Conservation (phyloP, 2,329 filamentous ascomycete species). For the Pezicula carpinea region DNA sequence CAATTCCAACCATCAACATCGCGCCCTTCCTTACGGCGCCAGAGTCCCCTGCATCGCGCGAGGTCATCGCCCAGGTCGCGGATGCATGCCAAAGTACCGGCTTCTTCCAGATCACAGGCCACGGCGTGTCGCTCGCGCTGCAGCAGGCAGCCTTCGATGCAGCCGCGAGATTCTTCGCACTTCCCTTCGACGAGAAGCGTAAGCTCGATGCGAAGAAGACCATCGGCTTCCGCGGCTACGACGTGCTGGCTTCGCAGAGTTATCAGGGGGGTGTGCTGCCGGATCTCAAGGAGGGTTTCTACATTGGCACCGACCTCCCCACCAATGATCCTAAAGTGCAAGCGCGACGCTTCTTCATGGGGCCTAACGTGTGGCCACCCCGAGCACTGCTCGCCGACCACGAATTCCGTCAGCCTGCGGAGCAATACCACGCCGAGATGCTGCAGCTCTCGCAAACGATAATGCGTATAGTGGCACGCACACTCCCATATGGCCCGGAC, state of each 20-base stretch:
- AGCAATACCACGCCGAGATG: neutral
- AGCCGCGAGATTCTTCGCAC: neutral
- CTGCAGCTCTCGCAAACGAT: neutral
- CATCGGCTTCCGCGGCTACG: neutral
- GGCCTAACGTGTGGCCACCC: neutral
- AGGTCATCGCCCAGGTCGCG: neutral
- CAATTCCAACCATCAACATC: neutral
- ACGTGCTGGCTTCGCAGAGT: neutral
- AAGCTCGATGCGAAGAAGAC: neutral
- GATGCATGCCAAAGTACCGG: neutral
- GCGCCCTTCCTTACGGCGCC: neutral
- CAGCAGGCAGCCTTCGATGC: neutral
- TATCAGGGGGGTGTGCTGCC: neutral
- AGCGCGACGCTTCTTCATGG: neutral
- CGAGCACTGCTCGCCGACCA: neutral
- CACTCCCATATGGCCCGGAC: neutral
- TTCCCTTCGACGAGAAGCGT: neutral
- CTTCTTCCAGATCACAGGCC: slow-evolving; percentile 3
- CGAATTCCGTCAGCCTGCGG: neutral
- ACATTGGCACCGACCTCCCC: neutral
- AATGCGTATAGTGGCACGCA: neutral
- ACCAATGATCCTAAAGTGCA: neutral
- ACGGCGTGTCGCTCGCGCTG: neutral
- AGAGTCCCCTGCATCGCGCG: neutral
- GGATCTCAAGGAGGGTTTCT: neutral